These are phyloP conservation scores for Suillus americanus DNA, from an alignment of 768 basidiomycete genomes.

Conservation along the genomic window DNA sequence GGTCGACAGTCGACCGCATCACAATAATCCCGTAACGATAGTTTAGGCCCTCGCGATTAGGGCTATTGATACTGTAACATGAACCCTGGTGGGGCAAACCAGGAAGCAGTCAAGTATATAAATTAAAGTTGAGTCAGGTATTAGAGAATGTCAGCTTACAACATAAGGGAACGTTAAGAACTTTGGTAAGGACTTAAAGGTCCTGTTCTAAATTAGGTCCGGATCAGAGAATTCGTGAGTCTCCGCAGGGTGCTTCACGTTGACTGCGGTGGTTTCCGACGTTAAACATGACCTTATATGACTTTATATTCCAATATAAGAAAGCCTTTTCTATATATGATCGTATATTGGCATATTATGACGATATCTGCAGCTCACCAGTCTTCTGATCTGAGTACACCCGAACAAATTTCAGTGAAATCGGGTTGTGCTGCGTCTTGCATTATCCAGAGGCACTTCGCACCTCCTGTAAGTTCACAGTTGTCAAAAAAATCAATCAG, in stretches of 20 bases:
- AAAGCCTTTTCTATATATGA: too few species aligned
- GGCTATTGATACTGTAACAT: not conserved
- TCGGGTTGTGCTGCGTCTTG: not conserved
- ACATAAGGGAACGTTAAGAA: too few species aligned
- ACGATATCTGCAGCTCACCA: too few species aligned
- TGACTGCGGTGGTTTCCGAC: too few species aligned
- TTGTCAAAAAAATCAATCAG: not conserved
- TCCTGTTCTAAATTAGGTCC: not conserved
- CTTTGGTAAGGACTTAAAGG: not conserved
- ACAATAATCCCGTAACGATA: not conserved
- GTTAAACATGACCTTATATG: too few species aligned
- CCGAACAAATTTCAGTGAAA: not conserved
- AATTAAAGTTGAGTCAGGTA: not conserved
- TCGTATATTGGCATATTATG: too few species aligned
- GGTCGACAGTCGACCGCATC: too few species aligned
- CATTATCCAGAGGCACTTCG: not conserved
- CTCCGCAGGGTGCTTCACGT: too few species aligned
- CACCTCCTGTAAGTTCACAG: not conserved
- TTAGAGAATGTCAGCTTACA: not conserved
- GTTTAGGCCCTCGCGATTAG: not conserved
- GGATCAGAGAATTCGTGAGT: too few species aligned
- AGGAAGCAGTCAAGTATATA: not conserved
- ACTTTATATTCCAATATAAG: too few species aligned
- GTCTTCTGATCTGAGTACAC: not conserved
- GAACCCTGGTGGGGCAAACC: not conserved